phyloP scores from a whole-genome alignment of 495 filamentous ascomycete species.

The Rostrohypoxylon terebratum region DNA sequence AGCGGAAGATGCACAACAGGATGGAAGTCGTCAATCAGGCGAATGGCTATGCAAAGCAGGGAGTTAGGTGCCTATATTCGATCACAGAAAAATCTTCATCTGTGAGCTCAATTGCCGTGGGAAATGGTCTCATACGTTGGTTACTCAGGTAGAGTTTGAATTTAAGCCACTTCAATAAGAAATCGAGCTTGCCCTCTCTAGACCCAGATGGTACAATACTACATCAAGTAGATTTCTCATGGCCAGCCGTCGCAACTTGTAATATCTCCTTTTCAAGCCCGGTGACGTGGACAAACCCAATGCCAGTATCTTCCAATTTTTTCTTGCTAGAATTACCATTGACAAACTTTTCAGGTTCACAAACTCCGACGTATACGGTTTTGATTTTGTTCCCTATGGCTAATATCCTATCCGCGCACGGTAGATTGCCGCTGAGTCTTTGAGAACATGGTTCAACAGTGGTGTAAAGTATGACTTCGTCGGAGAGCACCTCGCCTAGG shows the following conservation, averaged over 20 bases:
- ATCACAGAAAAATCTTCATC: too few species aligned
- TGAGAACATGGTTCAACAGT: slow-evolving; percentile 94
- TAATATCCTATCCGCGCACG: slow-evolving; percentile 86
- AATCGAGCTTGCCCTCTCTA: not conserved
- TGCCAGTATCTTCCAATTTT: slow-evolving; percentile 77
- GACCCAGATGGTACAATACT: not conserved
- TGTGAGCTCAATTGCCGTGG: too few species aligned
- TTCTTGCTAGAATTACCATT: slow-evolving; percentile 78
- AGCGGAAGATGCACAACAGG: too few species aligned
- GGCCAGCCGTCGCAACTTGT: slow-evolving; percentile 82
- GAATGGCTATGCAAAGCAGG: too few species aligned
- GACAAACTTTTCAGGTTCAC: slow-evolving; percentile 91
- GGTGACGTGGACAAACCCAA: slow-evolving; percentile 74
- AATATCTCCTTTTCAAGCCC: slow-evolving; percentile 88
- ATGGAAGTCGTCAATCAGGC: too few species aligned
- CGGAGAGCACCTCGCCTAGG: slow-evolving; percentile 67
- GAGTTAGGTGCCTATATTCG: too few species aligned
- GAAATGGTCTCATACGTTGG: too few species aligned
- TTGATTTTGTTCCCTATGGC: slow-evolving; percentile 70
- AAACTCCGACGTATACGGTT: slow-evolving; percentile 87
- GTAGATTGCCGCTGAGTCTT: slow-evolving; percentile 80
- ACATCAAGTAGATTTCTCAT: slow-evolving; percentile 58
- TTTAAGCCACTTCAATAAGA: too few species aligned
- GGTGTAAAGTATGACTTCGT: slow-evolving; percentile 78
- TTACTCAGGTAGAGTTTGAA: too few species aligned